A percentile compares a stretch with the other conserved stretches of the same genome.
phyloP scores from a whole-genome alignment of 306 rosid species.

The Trifolium repens region DNA sequence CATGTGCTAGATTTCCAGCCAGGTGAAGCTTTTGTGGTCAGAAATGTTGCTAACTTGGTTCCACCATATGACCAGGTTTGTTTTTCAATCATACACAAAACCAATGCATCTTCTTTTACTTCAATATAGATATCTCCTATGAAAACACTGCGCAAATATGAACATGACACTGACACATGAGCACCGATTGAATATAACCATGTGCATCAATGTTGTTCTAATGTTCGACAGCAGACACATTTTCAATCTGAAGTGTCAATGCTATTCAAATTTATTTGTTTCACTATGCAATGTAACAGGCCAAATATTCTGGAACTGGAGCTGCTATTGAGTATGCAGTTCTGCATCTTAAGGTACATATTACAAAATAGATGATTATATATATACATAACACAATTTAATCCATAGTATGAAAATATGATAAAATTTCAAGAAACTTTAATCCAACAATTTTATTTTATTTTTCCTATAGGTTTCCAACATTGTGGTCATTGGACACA shows the following conservation, averaged over 20 bases:
- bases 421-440: not conserved
- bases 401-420: slow-evolving; percentile 5
- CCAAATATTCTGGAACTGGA: slow-evolving; percentile 69
- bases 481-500: slow-evolving; percentile 77
- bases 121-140: not conserved
- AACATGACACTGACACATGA: not conserved
- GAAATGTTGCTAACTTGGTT: slow-evolving; percentile 96
- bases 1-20: slow-evolving; percentile 94
- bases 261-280: not conserved
- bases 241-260: not conserved
- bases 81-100: not conserved
- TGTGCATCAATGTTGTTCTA: not conserved
- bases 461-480: slow-evolving; percentile 60
- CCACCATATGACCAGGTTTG: slow-evolving; percentile 80
- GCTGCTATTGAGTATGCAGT: slow-evolving; percentile 92
- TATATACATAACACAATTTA: not conserved
- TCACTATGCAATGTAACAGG: slow-evolving; percentile 45
- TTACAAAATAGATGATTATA: slow-evolving; percentile 16
- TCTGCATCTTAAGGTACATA: slow-evolving; percentile 82
- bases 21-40: slow-evolving; percentile 96
- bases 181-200: not conserved
- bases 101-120: not conserved
- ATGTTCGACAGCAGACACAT: not conserved
- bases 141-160: not conserved
- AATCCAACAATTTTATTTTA: not conserved